These are phyloP conservation scores for Aspergillus affinis DNA, from an alignment of 495 filamentous ascomycete species.

Conservation along the genomic window DNA sequence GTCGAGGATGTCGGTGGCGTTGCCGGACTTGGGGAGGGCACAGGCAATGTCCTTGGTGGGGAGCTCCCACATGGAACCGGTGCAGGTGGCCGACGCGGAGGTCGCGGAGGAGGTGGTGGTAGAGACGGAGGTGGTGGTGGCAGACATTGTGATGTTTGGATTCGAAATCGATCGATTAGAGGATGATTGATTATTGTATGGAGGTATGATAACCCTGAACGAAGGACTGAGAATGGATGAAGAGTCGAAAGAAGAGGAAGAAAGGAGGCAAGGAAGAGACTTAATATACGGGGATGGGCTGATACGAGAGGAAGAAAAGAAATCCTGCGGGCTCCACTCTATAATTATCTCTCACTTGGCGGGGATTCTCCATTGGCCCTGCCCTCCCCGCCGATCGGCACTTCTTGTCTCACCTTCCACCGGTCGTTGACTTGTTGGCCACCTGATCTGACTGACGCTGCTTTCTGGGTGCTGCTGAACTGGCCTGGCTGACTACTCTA, in stretches of 20 bases:
- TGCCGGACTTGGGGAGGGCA: conserved; percentile 34
- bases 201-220: conserved; percentile 28
- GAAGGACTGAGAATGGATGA: background rate
- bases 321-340: background rate
- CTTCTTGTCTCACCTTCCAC: background rate
- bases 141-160: conserved; percentile 22
- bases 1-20: conserved; percentile 40
- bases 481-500: background rate
- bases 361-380: background rate
- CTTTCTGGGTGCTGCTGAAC: too few species aligned
- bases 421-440: too few species aligned
- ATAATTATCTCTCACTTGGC: background rate
- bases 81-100: conserved; percentile 27
- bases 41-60: conserved; percentile 47
- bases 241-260: background rate
- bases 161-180: too few species aligned
- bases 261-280: background rate
- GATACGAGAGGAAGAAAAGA: background rate
- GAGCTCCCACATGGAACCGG: conserved; percentile 34
- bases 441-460: too few species aligned
- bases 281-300: background rate
- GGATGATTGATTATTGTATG: conserved; percentile 1
- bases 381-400: background rate
- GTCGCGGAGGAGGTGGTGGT: conserved; percentile 26
- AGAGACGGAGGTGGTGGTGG: conserved; percentile 23